phyloP scores from a whole-genome alignment of 73 alveolate species.

The Blepharisma japonicum region DNA sequence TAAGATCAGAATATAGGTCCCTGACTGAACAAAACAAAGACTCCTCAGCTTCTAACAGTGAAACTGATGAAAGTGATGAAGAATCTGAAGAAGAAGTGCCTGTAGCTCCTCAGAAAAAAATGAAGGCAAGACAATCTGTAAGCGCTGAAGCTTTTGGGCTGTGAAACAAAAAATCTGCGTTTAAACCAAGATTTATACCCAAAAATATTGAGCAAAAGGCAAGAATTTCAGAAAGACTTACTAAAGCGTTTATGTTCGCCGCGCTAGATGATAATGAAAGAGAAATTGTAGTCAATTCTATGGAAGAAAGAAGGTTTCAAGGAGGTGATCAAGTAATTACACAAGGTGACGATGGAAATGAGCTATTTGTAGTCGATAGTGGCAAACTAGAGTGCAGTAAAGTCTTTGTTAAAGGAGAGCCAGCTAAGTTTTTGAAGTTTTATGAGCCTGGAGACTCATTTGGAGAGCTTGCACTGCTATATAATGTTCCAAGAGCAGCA shows the following conservation, averaged over 20 bases:
- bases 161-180: constrained; percentile 81
- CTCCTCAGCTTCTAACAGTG: neutral
- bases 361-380: constrained; percentile 78
- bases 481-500: constrained; percentile 93
- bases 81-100: constrained; percentile 9
- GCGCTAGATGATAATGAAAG: constrained; percentile 76
- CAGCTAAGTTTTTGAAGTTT: constrained; percentile 46
- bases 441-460: constrained; percentile 86
- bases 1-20: neutral
- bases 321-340: constrained; percentile 71
- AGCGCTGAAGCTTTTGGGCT: constrained; percentile 95
- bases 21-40: neutral
- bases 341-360: constrained; percentile 94
- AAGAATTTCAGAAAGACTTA: constrained; percentile 63
- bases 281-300: constrained; percentile 74
- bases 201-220: constrained; percentile 62
- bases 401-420: constrained; percentile 50
- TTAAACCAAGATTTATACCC: constrained; percentile 64
- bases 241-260: constrained; percentile 72
- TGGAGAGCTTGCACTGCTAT: constrained; percentile 91
- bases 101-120: neutral
- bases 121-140: constrained; percentile 59
- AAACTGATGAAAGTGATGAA: neutral
- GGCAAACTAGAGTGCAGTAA: constrained; percentile 73
- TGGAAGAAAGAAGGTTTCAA: constrained; percentile 64